Evolutionary conservation across 2,329 filamentous ascomycete species (phyloP).

Genomic region (Xylariomycetidae sp.): DNA sequence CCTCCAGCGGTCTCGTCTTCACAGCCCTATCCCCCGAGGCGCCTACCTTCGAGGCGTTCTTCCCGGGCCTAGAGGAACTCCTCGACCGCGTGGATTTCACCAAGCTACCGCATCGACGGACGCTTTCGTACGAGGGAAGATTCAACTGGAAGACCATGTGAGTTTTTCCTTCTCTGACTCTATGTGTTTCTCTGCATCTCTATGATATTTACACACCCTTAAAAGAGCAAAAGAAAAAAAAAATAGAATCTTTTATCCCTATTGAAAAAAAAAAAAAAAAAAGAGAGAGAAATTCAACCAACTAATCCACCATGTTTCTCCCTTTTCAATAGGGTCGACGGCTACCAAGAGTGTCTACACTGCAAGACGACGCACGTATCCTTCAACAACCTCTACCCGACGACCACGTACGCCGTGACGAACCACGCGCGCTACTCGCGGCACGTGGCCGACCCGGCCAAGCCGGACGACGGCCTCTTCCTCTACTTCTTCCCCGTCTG

Average conservation of each 20-base stretch:
- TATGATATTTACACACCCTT: slow-evolving; percentile 8
- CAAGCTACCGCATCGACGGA: slow-evolving; percentile 44
- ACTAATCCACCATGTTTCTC: no score
- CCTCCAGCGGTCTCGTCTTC: slow-evolving; percentile 48
- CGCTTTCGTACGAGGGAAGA: slow-evolving; percentile 49
- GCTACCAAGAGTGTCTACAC: slow-evolving; percentile 55
- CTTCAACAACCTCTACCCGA: slow-evolving; percentile 50
- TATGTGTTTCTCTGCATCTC: background rate
- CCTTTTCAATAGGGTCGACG: slow-evolving; percentile 37
- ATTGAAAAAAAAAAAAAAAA: no score
- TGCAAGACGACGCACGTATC: slow-evolving; percentile 55
- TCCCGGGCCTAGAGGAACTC: slow-evolving; percentile 44
- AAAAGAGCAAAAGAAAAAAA: no score
- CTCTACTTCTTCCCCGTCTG: slow-evolving; percentile 54
- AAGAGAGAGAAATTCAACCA: no score
- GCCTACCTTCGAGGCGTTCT: slow-evolving; percentile 47
- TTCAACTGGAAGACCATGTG: slow-evolving; percentile 58
- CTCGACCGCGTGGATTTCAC: slow-evolving; percentile 49
- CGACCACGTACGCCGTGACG: slow-evolving; percentile 49
- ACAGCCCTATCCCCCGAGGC: slow-evolving; percentile 43
- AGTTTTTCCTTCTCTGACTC: background rate
- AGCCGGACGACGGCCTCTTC: slow-evolving; percentile 49
- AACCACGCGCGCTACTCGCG: slow-evolving; percentile 52
- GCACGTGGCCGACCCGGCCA: slow-evolving; percentile 49
- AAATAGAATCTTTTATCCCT: no score